Evolutionary conservation across 179 eudicot species (phyloP), one percentile per base, ranked within the genome.

Genomic region (Kewa caespitosa): DNA sequence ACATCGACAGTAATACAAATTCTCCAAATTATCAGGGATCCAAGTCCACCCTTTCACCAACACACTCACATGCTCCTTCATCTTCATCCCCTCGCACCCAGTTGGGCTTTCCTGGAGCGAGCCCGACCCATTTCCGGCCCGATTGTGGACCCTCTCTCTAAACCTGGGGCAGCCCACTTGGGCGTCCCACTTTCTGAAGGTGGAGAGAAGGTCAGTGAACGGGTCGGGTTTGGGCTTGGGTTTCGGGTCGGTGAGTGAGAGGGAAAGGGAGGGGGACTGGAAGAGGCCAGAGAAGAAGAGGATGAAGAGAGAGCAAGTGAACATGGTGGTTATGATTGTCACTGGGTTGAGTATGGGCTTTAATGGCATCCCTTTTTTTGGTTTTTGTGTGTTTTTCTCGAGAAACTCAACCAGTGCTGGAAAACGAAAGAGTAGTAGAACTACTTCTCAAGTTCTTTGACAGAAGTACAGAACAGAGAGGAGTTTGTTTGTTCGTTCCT

Each of bases 11-110:
- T 82, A 81, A 81, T 92, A 91, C 90, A 94, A 78, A 86, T 87
- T 86, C 81, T 94, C 97, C 89, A 92, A 73, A 85, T 92, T 94
- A 89, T 94, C 94, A 72, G 97, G 98, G 70, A 94, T 85, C 98
- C 98, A 94, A 81, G 97, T 92, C 97, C 97, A 92, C 67, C 97
- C 95, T 81, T 89, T 89, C 14, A 91, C 93, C 88, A 94, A 83
- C 70, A 94, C 83, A 75, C 87, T 89, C 61, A 92, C 98, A 85
- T 89, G 92, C 74, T n/a, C n/a, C n/a, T 74, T 76, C 89, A 85
- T 81, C 77, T 88, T 85, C 90, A 90, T 39, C 82, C 76, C 90
- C 5, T 78, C 85, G 50, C 98, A 93, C 52, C 71, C 75, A 61
- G 75, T 67, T 42, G 10, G 31, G 0, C 74, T 84, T 8, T 74